Base-by-base conservation (phyloP, 106 monocot species). In the Acanthochlamys bracteata region DNA sequence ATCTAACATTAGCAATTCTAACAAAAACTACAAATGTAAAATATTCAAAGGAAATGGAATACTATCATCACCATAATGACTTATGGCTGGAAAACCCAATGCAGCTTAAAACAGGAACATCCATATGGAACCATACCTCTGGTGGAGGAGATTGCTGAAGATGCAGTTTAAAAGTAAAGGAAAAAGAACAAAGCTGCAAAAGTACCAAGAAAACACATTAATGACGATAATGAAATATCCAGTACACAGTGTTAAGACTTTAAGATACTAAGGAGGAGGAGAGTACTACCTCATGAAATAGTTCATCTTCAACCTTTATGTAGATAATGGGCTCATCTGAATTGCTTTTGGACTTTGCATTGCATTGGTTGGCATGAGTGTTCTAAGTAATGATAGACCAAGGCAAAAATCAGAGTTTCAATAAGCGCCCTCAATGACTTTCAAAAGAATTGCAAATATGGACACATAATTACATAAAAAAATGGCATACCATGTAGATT, bases 221-320 rank as follows among this genome's bases (percentile, higher is more conserved):
- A 33, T 33, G 33, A 33, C 33, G 33, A 33, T 33, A 33, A 33
- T 33, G 33, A 33, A 33, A 33, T 33, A 33, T 33, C 6, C 4
- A 33, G 33, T 33, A 6, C 33, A 33, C 33, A 33, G 33, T 6
- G 6, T 1, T 33, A 33, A 33, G 33, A 33, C 1, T 6, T 33
- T 33, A 33, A 33, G 33, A 33, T 33, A 33, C 4, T 33, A 69
- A 46, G 55, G 20, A 68, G 14, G 69, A 46, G 55, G 20, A 68
- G 14, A 54, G 61, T 59, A 70, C 61, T 79, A 96, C 95, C 90
- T 88, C 88, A 19, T 65, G 82, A 52, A 98, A 85, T 42, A 98
- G 80, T 76, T 88, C 83, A 80, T 98, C 96, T 73, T 98, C 96
- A 4, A 55, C 65, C 57, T 98, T 98, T 7, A 78, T 55, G 71